Conservation (phyloP, 202 grass and related monocot species). For the Zizania palustris region DNA sequence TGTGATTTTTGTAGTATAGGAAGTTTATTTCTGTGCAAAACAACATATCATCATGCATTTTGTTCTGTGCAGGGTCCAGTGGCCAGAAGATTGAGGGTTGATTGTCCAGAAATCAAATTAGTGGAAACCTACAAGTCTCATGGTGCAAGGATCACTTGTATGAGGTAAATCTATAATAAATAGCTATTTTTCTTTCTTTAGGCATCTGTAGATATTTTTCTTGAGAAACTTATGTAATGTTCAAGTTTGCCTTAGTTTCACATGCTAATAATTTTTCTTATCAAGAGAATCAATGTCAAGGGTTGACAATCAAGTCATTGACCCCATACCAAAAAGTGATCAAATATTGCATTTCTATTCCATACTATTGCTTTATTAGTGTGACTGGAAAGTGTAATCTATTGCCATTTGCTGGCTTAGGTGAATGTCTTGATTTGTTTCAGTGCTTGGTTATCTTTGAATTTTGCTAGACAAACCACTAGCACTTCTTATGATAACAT, state of each 20-base stretch:
- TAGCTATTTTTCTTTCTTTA: constrained; percentile 3
- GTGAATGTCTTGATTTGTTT: background rate
- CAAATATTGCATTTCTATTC: background rate
- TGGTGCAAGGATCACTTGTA: constrained; percentile 77
- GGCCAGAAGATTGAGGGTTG: constrained; percentile 42
- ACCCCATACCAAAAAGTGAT: background rate
- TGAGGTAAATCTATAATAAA: constrained; percentile 55
- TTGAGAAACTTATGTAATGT: background rate
- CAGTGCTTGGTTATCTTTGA: background rate
- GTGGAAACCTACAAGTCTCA: constrained; percentile 58
- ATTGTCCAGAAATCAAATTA: constrained; percentile 25
- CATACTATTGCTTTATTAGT: background rate
- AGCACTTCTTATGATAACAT: background rate
- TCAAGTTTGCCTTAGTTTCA: background rate
- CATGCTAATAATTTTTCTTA: background rate
- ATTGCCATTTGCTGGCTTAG: background rate
- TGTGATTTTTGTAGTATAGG: background rate
- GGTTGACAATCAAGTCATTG: constrained; percentile 10
- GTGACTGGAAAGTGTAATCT: background rate
- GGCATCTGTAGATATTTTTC: background rate
- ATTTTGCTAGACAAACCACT: constrained; percentile 7
- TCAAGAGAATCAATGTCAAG: constrained; percentile 8
- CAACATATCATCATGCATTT: constrained; percentile 12
- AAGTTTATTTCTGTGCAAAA: constrained; percentile 19
- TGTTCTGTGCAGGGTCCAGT: constrained; percentile 65